Conservation (phyloP, 495 filamentous ascomycete genomes). For the Symbiotaphrina buchneri region DNA sequence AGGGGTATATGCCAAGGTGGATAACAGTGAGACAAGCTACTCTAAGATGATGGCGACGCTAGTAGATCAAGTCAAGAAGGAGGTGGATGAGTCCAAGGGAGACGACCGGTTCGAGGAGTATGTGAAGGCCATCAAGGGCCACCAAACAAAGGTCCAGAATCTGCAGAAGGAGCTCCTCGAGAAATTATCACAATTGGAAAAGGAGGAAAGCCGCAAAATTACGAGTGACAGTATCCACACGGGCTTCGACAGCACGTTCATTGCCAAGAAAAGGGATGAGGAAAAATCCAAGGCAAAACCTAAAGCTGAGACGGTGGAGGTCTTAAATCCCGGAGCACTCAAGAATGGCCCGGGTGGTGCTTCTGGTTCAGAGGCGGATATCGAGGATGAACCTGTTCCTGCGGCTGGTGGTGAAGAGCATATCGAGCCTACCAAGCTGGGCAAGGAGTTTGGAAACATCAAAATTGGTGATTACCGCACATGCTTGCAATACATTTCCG, state of each 20-base stretch:
- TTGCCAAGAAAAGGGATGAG: conserved; percentile 23
- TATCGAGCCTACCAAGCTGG: conserved; percentile 53
- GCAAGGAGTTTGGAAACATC: conserved; percentile 58
- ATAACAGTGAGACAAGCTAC: conserved; percentile 63
- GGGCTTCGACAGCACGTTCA: conserved; percentile 70
- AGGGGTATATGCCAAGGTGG: conserved; percentile 52
- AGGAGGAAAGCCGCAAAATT: conserved; percentile 73
- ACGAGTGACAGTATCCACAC: conserved; percentile 80
- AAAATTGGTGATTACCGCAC: conserved; percentile 49
- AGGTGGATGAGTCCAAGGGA: conserved; percentile 44
- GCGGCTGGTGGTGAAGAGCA: conserved; percentile 45
- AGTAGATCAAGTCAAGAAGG: conserved; percentile 84
- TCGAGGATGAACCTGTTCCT: conserved; percentile 26
- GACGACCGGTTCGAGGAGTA: conserved; percentile 46
- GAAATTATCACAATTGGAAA: conserved; percentile 64
- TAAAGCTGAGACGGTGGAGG: conserved; percentile 35
- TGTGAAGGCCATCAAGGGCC: conserved; percentile 48
- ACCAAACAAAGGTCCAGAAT: conserved; percentile 51
- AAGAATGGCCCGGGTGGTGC: conserved; percentile 16
- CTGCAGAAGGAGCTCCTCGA: conserved; percentile 50
- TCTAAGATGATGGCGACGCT: conserved; percentile 88
- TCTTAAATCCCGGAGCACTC: conserved; percentile 48
- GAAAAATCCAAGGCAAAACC: conserved; percentile 13
- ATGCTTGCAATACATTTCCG: conserved; percentile 48
- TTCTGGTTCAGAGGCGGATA: conserved; percentile 36